Evolutionary conservation across 345 rosid species (phyloP).

Genomic region (Acer negundo): DNA sequence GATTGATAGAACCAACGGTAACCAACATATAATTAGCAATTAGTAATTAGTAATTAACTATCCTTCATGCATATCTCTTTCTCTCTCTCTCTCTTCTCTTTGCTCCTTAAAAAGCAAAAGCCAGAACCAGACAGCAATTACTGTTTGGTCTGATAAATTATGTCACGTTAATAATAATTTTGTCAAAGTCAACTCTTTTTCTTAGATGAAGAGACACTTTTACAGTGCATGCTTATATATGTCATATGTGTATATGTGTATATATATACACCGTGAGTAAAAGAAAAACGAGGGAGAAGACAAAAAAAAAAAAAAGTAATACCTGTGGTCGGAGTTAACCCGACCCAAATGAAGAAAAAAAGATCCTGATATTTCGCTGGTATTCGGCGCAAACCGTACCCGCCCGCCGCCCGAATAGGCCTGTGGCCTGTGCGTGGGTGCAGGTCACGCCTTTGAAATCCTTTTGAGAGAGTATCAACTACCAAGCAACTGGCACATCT

Average conservation of each 20-base stretch:
- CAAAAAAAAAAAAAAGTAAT: not conserved
- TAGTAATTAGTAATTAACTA: no score
- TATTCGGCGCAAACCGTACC: constrained; percentile 25
- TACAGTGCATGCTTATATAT: not conserved
- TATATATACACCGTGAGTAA: not conserved
- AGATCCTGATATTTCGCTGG: constrained; percentile 18
- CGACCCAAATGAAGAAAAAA: constrained; percentile 1
- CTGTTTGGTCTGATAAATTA: constrained; percentile 1
- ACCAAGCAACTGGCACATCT: constrained; percentile 12
- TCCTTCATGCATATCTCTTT: not conserved
- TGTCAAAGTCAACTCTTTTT: not conserved
- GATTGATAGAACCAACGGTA: not conserved
- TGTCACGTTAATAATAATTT: constrained; percentile 7
- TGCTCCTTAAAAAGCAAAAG: not conserved
- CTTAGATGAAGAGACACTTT: not conserved
- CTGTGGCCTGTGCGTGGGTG: not conserved
- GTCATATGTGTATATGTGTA: no score
- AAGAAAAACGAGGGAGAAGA: not conserved
- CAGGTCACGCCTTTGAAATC: constrained; percentile 22
- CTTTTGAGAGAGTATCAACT: constrained; percentile 2
- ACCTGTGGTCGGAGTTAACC: constrained; percentile 12
- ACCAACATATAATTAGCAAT: no score
- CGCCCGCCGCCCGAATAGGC: constrained; percentile 20
- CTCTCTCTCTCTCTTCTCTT: not conserved
- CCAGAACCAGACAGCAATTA: not conserved